A percentile compares a stretch with the other conserved stretches of the same genome.
phyloP scores from a whole-genome alignment of 2,329 filamentous ascomycete species.

The Colletotrichum musae region DNA sequence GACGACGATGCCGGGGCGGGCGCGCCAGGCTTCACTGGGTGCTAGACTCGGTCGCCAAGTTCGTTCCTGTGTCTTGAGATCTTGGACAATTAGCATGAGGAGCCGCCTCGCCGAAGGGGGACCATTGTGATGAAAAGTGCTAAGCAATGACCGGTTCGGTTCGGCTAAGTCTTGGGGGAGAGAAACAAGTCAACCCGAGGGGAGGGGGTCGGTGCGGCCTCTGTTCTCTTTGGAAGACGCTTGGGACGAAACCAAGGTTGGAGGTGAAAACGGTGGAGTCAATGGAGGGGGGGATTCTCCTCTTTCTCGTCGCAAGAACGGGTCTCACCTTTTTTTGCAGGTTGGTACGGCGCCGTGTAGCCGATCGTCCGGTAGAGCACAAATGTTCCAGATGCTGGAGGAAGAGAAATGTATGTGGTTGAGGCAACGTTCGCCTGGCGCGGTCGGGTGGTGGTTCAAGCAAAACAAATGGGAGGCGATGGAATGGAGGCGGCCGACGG shows the following conservation, averaged over 20 bases:
- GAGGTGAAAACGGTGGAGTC: slow-evolving; percentile 17
- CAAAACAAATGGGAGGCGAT: slow-evolving; percentile 37
- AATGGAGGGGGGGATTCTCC: not conserved
- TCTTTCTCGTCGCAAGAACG: slow-evolving; percentile 7
- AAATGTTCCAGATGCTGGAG: slow-evolving; percentile 23
- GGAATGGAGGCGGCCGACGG: slow-evolving; percentile 36
- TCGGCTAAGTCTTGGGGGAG: not conserved
- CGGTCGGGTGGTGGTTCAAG: slow-evolving; percentile 31
- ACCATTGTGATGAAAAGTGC: slow-evolving; percentile 12
- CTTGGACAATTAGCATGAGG: slow-evolving; percentile 68
- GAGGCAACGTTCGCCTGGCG: slow-evolving; percentile 29
- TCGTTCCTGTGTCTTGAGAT: slow-evolving; percentile 60
- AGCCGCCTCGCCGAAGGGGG: slow-evolving; percentile 16
- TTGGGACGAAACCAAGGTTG: no score
- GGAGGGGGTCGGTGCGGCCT: not conserved
- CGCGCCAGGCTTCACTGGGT: slow-evolving; percentile 48
- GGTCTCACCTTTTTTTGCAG: slow-evolving; percentile 32
- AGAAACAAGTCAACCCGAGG: not conserved
- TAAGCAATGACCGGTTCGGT: not conserved
- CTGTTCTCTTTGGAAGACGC: no score
- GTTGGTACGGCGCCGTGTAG: slow-evolving; percentile 8
- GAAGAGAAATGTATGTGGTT: slow-evolving; percentile 6
- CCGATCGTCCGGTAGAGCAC: slow-evolving; percentile 9
- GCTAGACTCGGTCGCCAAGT: slow-evolving; percentile 56
- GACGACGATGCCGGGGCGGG: slow-evolving; percentile 68